Conservation (phyloP, 305 asterid genomes). For the Ajuga reptans region DNA sequence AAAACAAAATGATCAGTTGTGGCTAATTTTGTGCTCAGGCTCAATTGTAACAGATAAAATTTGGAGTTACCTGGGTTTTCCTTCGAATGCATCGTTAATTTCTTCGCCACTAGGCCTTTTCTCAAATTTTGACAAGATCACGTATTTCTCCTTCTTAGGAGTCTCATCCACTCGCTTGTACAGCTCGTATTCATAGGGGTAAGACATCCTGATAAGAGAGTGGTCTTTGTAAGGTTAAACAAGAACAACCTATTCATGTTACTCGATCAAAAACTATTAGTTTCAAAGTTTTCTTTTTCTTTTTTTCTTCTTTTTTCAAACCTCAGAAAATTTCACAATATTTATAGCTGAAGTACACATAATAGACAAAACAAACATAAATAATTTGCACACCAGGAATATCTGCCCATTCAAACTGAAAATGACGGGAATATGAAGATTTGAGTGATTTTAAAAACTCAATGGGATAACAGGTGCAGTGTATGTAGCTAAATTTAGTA, state of each 20-base stretch:
- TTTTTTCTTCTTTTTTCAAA: neutral
- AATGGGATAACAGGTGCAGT: too few species aligned
- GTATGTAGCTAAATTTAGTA: neutral
- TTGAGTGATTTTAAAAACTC: too few species aligned
- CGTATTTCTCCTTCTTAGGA: constrained; percentile 69
- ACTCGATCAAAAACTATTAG: neutral
- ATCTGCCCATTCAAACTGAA: neutral
- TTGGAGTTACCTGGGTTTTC: constrained; percentile 58
- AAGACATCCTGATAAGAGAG: constrained; percentile 56
- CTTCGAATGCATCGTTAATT: constrained; percentile 74
- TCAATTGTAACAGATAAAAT: neutral
- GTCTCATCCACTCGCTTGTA: constrained; percentile 83
- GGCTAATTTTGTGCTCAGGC: neutral
- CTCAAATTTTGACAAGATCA: constrained; percentile 44
- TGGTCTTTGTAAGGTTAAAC: neutral
- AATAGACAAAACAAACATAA: too few species aligned
- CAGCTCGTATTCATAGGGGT: constrained; percentile 70
- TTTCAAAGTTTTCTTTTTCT: too few species aligned
- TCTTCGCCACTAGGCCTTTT: constrained; percentile 70
- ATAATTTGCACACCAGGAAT: neutral
- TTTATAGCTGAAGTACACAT: neutral
- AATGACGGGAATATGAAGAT: neutral
- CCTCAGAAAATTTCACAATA: neutral
- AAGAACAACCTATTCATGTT: neutral
- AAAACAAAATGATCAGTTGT: constrained; percentile 12